These are phyloP conservation scores for Ophiocordyceps camponoti-saundersi DNA, from an alignment of 2,329 filamentous ascomycete genomes.

Conservation along the genomic window DNA sequence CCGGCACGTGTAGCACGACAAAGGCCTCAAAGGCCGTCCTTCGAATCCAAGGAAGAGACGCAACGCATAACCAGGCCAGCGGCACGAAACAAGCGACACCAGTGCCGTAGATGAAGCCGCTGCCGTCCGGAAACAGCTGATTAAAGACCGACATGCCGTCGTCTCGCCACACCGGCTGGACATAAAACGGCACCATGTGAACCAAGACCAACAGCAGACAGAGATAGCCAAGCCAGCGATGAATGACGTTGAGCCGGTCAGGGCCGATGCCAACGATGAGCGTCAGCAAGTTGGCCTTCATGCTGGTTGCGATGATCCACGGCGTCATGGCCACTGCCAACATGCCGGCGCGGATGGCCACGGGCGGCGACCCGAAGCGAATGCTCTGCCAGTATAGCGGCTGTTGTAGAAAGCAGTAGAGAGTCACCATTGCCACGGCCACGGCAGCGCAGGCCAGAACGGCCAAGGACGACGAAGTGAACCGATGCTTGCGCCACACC, in stretches of 20 bases:
- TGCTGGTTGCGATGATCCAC: slow-evolving; percentile 80
- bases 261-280: slow-evolving; percentile 80
- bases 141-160: slow-evolving; percentile 55
- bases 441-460: slow-evolving; percentile 51
- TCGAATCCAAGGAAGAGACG: slow-evolving; percentile 65
- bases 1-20: slow-evolving; percentile 64
- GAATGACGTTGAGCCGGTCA: slow-evolving; percentile 80
- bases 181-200: slow-evolving; percentile 77
- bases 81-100: slow-evolving; percentile 71
- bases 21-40: slow-evolving; percentile 74
- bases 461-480: slow-evolving; percentile 68
- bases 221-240: slow-evolving; percentile 81
- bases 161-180: slow-evolving; percentile 75
- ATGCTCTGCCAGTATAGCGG: slow-evolving; percentile 86
- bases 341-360: slow-evolving; percentile 82
- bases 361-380: slow-evolving; percentile 64
- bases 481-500: slow-evolving; percentile 45
- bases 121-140: slow-evolving; percentile 46
- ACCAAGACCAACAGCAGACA: slow-evolving; percentile 69
- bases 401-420: slow-evolving; percentile 76
- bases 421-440: slow-evolving; percentile 52
- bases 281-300: slow-evolving; percentile 78
- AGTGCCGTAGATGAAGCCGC: slow-evolving; percentile 66
- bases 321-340: slow-evolving; percentile 79
- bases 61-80: slow-evolving; percentile 65